Evolutionary conservation across 306 rosid genomes (phyloP).

Genomic region (Quercus variabilis): DNA sequence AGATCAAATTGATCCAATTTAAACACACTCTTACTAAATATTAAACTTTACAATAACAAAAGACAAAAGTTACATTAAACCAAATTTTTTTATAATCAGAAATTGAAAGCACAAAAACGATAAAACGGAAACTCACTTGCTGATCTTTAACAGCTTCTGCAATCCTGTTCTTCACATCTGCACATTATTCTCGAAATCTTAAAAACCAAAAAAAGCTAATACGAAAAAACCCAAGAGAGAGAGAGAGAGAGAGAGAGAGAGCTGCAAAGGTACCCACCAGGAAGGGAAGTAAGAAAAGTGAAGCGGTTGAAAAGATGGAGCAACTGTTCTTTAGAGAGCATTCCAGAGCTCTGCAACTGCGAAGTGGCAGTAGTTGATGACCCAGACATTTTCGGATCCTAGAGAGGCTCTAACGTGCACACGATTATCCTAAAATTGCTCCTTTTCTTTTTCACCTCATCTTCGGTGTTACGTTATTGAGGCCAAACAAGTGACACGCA

Average conservation of each 20-base stretch:
- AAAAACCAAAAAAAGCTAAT: not conserved
- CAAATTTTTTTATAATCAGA: not conserved
- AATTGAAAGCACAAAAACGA: not conserved
- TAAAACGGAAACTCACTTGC: constrained; percentile 42
- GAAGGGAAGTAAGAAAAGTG: constrained; percentile 49
- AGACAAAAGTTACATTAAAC: not conserved
- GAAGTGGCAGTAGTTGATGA: constrained; percentile 16
- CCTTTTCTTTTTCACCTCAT: not conserved
- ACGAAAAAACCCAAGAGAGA: not conserved
- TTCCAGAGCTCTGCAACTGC: constrained; percentile 23
- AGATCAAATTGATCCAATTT: not conserved
- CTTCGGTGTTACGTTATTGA: not conserved
- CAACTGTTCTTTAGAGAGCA: constrained; percentile 61
- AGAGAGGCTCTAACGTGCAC: not conserved
- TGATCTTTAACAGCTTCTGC: constrained; percentile 63
- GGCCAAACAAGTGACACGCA: too few relatives aligned
- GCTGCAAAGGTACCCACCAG: constrained; percentile 58
- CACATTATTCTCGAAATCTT: not conserved
- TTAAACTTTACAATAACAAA: not conserved
- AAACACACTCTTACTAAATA: not conserved
- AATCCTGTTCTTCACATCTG: constrained; percentile 78
- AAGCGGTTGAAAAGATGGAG: constrained; percentile 72
- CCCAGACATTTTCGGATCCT: not conserved
- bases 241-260: not conserved
- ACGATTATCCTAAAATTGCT: not conserved